Evolutionary conservation across 345 rosid species (phyloP).

Genomic region (Lepidium sativum): DNA sequence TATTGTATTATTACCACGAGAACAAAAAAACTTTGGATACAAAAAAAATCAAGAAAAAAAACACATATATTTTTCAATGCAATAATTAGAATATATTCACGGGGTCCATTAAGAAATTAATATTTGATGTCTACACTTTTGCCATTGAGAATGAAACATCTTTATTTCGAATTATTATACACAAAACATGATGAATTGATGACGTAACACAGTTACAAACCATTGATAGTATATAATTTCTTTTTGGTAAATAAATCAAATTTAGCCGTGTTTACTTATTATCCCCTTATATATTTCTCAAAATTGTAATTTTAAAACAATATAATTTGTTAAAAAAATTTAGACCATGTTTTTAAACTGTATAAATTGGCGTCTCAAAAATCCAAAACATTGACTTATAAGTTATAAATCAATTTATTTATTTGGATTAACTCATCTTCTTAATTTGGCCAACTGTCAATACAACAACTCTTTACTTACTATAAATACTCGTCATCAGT

Average conservation of each 20-base stretch:
- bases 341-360: neutral
- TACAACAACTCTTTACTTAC: constrained; percentile 19
- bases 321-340: neutral
- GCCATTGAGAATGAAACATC: constrained; percentile 1
- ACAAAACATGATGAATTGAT: constrained; percentile 5
- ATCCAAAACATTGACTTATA: constrained; percentile 7
- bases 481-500: constrained; percentile 9
- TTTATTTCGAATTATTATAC: neutral
- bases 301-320: neutral
- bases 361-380: neutral
- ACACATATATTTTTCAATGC: too few species aligned
- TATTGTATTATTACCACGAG: too few species aligned
- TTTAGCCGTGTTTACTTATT: neutral
- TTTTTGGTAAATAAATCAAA: neutral
- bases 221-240: neutral
- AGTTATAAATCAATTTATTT: neutral
- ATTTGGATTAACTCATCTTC: constrained; percentile 8
- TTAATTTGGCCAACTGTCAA: constrained; percentile 27
- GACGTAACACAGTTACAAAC: constrained; percentile 5
- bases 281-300: neutral
- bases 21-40: too few species aligned
- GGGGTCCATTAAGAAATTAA: constrained; percentile 13
- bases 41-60: too few species aligned
- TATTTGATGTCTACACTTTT: constrained; percentile 6
- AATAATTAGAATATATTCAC: constrained; percentile 1